Evolutionary conservation across 202 grass and related monocot genomes (phyloP), one percentile per base, ranked within the genome.

Genomic region (Zoysia matrella): DNA sequence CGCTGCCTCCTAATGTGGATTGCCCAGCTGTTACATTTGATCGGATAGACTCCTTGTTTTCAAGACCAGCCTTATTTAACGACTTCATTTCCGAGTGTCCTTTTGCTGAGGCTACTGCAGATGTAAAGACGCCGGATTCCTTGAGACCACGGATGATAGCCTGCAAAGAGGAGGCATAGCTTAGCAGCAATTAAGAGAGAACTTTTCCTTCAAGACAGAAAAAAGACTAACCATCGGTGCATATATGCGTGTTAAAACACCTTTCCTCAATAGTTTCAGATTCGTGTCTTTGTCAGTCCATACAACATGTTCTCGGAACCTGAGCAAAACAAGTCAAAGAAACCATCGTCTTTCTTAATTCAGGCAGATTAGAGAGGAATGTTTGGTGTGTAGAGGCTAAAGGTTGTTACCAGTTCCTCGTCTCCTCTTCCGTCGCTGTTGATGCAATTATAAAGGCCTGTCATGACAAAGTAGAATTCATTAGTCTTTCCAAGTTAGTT

Each of bases 391-490:
- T 47, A 72, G 65, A 77, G 3, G 56, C 18, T 14, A 75, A 61
- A 71, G n/a, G 75, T 51, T 60, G 16, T 85, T 93, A 98, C 96
- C 96, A 98, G 83, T 88, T 90, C 80, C 79, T 86, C 96, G 90
- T 98, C 81, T 95, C 96, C 77, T 95, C 92, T 11, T 95, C 91
- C 0, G 92, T 98, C 8, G 87, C 92, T 79, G 96, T 98, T 75
- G 96, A 98, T 51, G 96, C 96, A 80, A 98, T 92, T 85, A 98
- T 91, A 71, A 98, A 98, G 68, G 96, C 96, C 96, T 98, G 82
- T 1, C 18, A 86, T 69, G 15, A 18, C 69, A 85, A 6, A 72
- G 71, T 46, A 64, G 51, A 53, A 78, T 49, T 55, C 54, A 77
- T 86, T 60, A 82, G 45, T 67, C 36, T 14, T 44, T 22, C 53